These are phyloP conservation scores for Rhododendron molle DNA, from an alignment of 148 eudicot species.

Conservation along the genomic window DNA sequence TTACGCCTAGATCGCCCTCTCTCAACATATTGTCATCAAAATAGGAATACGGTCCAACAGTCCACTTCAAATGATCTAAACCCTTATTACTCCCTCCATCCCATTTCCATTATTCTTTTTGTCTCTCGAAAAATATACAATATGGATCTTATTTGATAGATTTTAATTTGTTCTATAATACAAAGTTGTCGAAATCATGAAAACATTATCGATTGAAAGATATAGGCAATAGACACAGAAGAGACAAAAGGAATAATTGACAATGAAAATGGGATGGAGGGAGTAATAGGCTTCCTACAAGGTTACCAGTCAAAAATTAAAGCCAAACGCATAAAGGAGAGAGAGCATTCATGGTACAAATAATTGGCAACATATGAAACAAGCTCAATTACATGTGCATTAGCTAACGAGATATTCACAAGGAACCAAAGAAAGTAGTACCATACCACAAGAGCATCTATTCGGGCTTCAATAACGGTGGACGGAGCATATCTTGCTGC, in stretches of 20 bases:
- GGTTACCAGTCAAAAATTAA: neutral
- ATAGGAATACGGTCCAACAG: neutral
- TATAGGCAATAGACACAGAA: no score
- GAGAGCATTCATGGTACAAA: neutral
- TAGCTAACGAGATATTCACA: neutral
- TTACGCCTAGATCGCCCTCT: neutral
- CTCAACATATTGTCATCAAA: neutral
- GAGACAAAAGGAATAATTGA: no score
- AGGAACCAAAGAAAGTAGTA: neutral
- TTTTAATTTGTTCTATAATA: no score
- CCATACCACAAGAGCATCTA: conserved; percentile 96
- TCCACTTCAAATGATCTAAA: neutral
- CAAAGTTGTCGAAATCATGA: no score
- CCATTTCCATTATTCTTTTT: no score
- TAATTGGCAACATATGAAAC: neutral
- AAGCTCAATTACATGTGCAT: neutral
- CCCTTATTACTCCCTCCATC: neutral
- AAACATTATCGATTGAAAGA: no score
- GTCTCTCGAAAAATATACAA: no score
- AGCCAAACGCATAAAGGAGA: neutral
- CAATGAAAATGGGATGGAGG: no score
- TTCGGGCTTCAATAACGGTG: conserved; percentile 94
- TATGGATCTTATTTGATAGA: no score
- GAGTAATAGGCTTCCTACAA: neutral
- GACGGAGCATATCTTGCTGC: conserved; percentile 99